These are phyloP conservation scores for Boletus rex-veris DNA, from an alignment of 768 basidiomycete species.

Conservation along the genomic window DNA sequence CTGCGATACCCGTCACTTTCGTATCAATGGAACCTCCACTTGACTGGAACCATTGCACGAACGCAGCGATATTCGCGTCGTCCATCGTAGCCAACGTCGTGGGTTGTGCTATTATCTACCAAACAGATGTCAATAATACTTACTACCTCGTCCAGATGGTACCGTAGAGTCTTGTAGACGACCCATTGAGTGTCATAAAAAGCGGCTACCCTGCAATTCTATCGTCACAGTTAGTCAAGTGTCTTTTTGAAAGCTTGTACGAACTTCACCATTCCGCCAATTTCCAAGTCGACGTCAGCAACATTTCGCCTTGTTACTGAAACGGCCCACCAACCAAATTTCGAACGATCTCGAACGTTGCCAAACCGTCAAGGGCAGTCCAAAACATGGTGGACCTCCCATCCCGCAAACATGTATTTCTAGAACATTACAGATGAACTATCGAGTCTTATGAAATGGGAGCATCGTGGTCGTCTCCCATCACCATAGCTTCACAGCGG, in stretches of 20 bases:
- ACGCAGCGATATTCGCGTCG: constrained; percentile 25
- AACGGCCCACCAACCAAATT: no score
- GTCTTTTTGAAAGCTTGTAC: no score
- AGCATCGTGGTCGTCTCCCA: neutral
- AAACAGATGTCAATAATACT: neutral
- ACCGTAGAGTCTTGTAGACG: no score
- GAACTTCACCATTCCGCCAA: neutral
- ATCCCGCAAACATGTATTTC: neutral
- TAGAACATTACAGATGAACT: neutral
- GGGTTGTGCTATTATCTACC: neutral
- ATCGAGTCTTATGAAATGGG: constrained; percentile 4
- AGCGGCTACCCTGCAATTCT: no score
- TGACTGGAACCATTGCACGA: constrained; percentile 58
- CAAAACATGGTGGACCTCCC: neutral
- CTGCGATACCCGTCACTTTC: constrained; percentile 42
- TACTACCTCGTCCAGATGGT: no score
- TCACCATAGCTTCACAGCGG: neutral
- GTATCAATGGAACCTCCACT: constrained; percentile 51
- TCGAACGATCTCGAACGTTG: constrained; percentile 8
- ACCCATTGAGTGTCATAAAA: no score
- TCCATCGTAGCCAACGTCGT: neutral
- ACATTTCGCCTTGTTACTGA: neutral
- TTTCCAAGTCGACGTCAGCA: constrained; percentile 8
- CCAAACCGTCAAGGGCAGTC: neutral
- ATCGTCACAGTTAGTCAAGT: no score